Evolutionary conservation across 306 rosid species (phyloP).

Genomic region (Prunus armeniaca): DNA sequence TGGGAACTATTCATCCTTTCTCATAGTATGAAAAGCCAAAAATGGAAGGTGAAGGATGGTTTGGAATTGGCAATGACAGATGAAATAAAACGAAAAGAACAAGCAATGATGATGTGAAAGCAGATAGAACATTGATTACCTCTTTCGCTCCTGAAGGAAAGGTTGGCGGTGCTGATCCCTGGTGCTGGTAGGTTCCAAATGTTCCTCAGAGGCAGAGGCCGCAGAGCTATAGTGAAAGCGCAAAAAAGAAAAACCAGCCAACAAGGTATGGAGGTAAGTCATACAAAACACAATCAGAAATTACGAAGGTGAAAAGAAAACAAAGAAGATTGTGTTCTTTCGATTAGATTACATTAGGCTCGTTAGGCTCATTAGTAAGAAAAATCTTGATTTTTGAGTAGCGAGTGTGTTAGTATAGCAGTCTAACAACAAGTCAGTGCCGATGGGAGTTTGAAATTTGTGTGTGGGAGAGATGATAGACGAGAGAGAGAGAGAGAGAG

Average conservation of each 20-base stretch:
- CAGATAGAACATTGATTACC: slow-evolving; percentile 29
- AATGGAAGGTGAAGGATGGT: background rate
- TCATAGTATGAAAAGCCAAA: background rate
- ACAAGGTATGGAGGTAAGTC: too few relatives aligned
- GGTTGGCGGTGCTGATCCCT: slow-evolving; percentile 55
- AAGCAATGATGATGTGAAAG: background rate
- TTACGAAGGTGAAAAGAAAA: too few relatives aligned
- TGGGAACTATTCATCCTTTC: background rate
- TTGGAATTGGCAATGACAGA: background rate
- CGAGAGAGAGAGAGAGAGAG: background rate
- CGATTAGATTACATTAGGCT: too few relatives aligned
- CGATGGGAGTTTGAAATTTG: too few relatives aligned
- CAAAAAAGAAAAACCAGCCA: too few relatives aligned
- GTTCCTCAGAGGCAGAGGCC: slow-evolving; percentile 7
- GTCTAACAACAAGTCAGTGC: too few relatives aligned
- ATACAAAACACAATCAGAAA: too few relatives aligned
- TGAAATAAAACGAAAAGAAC: background rate
- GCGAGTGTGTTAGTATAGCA: too few relatives aligned
- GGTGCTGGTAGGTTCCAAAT: slow-evolving; percentile 24
- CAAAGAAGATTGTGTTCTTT: too few relatives aligned
- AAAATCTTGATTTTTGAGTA: background rate
- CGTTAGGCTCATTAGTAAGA: too few relatives aligned
- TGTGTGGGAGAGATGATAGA: background rate
- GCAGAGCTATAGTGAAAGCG: slow-evolving; percentile 1
- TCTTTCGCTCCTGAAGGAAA: slow-evolving; percentile 50